Base-by-base conservation (phyloP, 1,284 basidiomycete species). In the Inonotus hispidus region DNA sequence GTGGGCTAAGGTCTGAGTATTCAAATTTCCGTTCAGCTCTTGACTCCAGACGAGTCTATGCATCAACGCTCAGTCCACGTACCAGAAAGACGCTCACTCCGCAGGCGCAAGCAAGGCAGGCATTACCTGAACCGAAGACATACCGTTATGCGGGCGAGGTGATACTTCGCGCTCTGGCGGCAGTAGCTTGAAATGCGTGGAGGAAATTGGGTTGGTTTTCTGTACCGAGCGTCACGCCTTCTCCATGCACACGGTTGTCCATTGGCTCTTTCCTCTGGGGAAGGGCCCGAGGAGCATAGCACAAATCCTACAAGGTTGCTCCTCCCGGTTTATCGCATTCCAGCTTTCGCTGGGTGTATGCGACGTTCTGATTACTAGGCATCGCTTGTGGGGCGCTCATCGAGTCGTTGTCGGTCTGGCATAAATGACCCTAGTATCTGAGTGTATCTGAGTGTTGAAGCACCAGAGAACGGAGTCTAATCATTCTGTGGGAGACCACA, bases 1-100 rank as follows among this genome's bases (percentile, higher is more conserved):
- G 50, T 27, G 46, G 46, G 46, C 46, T 49, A 49, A 49, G 46
- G 46, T 49, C 46, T 49, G 46, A 49, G 46, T 49, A 37, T 53
- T 53, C 27, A 37, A 53, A 53, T 32, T 38, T 29, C 50, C 27
- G 7, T 14, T 38, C 27, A 16, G 23, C 13, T 25, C 23, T 11
- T 25, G 46, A 49, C 46, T 49, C 46, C 46, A 23, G 25, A 5
- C 46, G 46, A 49, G 46, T 49, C 50, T 13, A 27, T 3, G 35
- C 27, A 53, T 19, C 50, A 53, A 29, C 50, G 50, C 35, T 53
- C 50, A 29, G 32, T 8, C 29, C 35, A 53, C 50, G 50, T 53
- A 53, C 50, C 50, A 53, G 50, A 3, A 23, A 53, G n/a, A 10
- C 50, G 50, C 50, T 19, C 8, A 29, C 27, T 29, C 16, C n/a